A percentile compares a stretch with the other conserved stretches of the same genome.
Evolutionary conservation across 176 grass and related monocot species (phyloP).

Genomic region (Phoenix dactylifera): DNA sequence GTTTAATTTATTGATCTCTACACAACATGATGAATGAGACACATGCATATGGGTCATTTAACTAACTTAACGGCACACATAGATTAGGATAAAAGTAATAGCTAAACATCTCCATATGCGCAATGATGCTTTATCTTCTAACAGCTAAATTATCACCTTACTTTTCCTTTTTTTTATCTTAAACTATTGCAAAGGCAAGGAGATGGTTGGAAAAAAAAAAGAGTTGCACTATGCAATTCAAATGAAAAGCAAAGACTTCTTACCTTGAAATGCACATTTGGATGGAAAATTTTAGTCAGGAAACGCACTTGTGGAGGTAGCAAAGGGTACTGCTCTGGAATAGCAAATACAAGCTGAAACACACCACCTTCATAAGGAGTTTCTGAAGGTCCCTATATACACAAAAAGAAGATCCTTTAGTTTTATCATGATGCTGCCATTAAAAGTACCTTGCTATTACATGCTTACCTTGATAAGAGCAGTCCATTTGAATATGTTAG

Average conservation of each 20-base stretch:
- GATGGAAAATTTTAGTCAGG: slow-evolving; percentile 98
- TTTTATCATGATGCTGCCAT: no score
- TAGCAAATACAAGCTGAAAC: slow-evolving; percentile 85
- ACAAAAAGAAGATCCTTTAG: slow-evolving; percentile 1
- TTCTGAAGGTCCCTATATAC: slow-evolving; percentile 72
- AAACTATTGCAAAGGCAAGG: background rate
- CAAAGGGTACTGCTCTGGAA: slow-evolving; percentile 96
- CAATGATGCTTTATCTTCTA: no score
- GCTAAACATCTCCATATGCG: no score
- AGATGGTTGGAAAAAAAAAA: background rate
- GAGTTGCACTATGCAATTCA: background rate
- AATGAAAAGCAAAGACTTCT: slow-evolving; percentile 3
- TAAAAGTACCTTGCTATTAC: no score
- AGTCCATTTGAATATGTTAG: slow-evolving; percentile 99
- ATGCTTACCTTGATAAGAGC: slow-evolving; percentile 60
- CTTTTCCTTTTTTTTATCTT: no score
- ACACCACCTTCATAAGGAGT: slow-evolving; percentile 93
- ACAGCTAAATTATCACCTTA: no score
- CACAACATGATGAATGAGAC: no score
- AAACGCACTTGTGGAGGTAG: slow-evolving; percentile 99
- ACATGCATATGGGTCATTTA: no score
- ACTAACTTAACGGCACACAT: no score
- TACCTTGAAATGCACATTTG: slow-evolving; percentile 99
- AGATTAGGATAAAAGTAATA: no score
- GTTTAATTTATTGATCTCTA: no score